Evolutionary conservation across 1,284 basidiomycete species (phyloP), one percentile per base, ranked within the genome.

Genomic region (Puccinia horiana): DNA sequence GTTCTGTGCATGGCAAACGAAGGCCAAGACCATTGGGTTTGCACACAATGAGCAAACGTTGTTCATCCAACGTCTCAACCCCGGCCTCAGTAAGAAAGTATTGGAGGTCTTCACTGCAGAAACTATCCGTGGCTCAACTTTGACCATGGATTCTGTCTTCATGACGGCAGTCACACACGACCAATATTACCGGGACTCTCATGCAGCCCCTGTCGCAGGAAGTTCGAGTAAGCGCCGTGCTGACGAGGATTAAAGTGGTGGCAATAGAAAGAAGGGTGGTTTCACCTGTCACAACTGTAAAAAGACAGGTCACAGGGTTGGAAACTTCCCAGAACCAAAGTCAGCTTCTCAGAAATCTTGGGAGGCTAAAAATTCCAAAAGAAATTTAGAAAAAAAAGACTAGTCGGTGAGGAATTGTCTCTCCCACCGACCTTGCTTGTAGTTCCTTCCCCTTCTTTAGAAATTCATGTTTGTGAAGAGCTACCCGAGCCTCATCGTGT

Each of bases 401-500:
- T 70, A 70, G 47, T 70, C 47, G 69, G n/a, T 49, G 42, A 14
- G 42, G 69, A 26, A 14, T 9, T 18, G 69, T 70, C 69, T 70
- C 69, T 29, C 69, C 69, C 69, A 49, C n/a, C 42, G 47, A 70
- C 69, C 5, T 29, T 2, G n/a, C 42, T 70, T 49, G 29, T 40
- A n/a, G 6, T 40, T 1, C 23, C 16, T 29, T 18, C 8, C 29
- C 29, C 20, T 29, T 44, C 44, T 44, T 6, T 11, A 47, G 1
- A 5, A 2, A 11, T 29, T 1, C 16, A 16, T 18, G 42, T 2
- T n/a, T n/a, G n/a, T n/a, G n/a, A n/a, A n/a, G 40, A 49, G 37
- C 4, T 67, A 49, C 42, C 44, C 26, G 69, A 42, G 40, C 40
- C 67, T 52, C 49, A 52, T 20, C 20, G 49, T 52, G 49, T n/a